phyloP scores from a whole-genome alignment of 2,329 filamentous ascomycete genomes.

The Epichloe aotearoae region DNA sequence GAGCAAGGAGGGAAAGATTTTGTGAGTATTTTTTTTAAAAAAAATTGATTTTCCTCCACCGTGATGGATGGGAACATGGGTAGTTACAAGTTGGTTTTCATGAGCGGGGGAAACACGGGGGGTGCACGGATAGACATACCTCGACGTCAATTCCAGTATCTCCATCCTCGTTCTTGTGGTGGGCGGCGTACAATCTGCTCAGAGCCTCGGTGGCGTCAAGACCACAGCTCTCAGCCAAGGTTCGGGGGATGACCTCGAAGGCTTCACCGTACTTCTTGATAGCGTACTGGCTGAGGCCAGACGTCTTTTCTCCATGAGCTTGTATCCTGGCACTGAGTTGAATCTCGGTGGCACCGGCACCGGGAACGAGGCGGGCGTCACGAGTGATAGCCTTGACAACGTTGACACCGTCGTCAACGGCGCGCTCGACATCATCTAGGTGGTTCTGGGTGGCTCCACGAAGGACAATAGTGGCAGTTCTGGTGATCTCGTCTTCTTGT shows the following conservation, averaged over 20 bases:
- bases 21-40: background rate
- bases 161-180: constrained; percentile 80
- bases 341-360: constrained; percentile 87
- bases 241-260: constrained; percentile 92
- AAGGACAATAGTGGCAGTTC: constrained; percentile 87
- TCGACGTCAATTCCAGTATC: constrained; percentile 91
- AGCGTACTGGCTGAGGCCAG: constrained; percentile 85
- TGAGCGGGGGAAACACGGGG: background rate
- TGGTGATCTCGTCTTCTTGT: constrained; percentile 84
- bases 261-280: constrained; percentile 97
- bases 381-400: constrained; percentile 97
- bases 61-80: background rate
- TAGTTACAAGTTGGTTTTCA: too few species aligned
- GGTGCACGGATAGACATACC: constrained; percentile 25
- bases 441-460: constrained; percentile 96
- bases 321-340: constrained; percentile 88
- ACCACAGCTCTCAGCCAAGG: constrained; percentile 86
- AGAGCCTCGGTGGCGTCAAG: constrained; percentile 95
- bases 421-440: constrained; percentile 90
- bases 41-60: too few species aligned
- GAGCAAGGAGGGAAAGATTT: constrained; percentile 3
- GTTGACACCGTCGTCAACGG: constrained; percentile 95
- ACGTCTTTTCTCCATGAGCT: constrained; percentile 80
- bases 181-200: constrained; percentile 82
- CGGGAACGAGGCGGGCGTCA: constrained; percentile 80